phyloP scores from a whole-genome alignment of 805 yeast species.

The Candida morakotiae region DNA sequence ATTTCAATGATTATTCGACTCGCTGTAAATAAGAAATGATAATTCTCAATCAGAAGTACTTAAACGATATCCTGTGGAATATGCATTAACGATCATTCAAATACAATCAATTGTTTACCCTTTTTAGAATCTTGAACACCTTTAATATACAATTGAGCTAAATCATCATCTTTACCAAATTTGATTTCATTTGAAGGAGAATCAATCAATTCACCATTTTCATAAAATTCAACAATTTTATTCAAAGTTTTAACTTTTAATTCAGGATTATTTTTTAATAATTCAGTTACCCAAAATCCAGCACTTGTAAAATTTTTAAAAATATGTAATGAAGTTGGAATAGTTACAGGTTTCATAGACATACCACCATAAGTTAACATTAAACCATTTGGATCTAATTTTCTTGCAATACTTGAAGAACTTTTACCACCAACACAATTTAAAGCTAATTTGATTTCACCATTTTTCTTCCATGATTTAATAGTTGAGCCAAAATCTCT shows the following conservation, averaged over 20 bases:
- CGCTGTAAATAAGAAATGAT: no score
- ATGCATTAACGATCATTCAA: no score
- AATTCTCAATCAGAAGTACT: no score
- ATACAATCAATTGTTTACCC: constrained; percentile 38
- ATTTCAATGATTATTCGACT: no score
- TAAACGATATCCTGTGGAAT: constrained; percentile 4
- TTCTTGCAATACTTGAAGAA: constrained; percentile 77
- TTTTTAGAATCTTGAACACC: constrained; percentile 30
- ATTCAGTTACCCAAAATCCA: constrained; percentile 89
- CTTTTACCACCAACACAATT: constrained; percentile 94
- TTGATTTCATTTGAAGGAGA: constrained; percentile 31
- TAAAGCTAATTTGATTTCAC: constrained; percentile 69
- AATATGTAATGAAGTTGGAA: constrained; percentile 85
- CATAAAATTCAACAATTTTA: constrained; percentile 39
- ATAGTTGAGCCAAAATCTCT: constrained; percentile 61
- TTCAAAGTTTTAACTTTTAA: constrained; percentile 34
- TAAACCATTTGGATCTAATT: constrained; percentile 67
- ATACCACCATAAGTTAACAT: constrained; percentile 95
- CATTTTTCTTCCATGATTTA: constrained; percentile 47
- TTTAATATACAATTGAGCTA: constrained; percentile 25
- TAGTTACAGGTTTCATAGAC: constrained; percentile 91
- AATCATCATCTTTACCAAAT: constrained; percentile 17
- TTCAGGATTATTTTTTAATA: constrained; percentile 30
- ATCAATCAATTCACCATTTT: constrained; percentile 32
- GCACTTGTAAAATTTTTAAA: constrained; percentile 81